Evolutionary conservation across 129 eudicot species (phyloP), one percentile per base, ranked within the genome.

Genomic region (Flaveria linearis): DNA sequence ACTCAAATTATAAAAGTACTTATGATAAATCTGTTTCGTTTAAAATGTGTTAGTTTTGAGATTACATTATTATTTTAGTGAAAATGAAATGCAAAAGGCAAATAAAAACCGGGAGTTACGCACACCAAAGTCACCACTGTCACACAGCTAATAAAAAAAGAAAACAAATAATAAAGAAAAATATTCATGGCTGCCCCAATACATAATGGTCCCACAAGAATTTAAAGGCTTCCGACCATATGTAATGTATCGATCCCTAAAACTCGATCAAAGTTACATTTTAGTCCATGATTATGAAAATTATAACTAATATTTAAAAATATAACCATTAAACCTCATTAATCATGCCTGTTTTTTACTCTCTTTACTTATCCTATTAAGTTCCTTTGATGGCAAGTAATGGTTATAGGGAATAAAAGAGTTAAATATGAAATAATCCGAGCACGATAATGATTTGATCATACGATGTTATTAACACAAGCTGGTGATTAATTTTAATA

Each of bases 91-190:
- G 41, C 42, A 13, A 61, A 60, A 61, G 67, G 67, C 67, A 61
- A 11, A 61, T 61, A 61, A 13, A 25, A 58, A 60, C 67, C 67
- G 42, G 42, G 67, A 61, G 67, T 61, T 61, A 61, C 67, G 67
- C 41, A 61, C 60, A 52, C 60, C 60, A 52, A n/a, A 52, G 60
- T 52, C 23, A 52, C 64, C 39, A 61, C 67, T 61, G 67, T 61
- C 67, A 61, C 67, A 61, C 67, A 61, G 67, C 67, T 61, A 61
- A 61, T 61, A 26, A 25, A 25, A 61, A 3, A 4, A 3, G 28
- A 25, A 61, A 61, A 60, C 26, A 25, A 26, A 45, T 45, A 8
- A 45, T 8, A 45, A 11, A 55, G 12, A 61, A 57, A 57, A 22
- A 20, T 20, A 14, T 61, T n/a, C 67, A 25, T 26, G 67, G 67